Conservation (phyloP, 2,329 filamentous ascomycete species). For the Cadophora sp. region DNA sequence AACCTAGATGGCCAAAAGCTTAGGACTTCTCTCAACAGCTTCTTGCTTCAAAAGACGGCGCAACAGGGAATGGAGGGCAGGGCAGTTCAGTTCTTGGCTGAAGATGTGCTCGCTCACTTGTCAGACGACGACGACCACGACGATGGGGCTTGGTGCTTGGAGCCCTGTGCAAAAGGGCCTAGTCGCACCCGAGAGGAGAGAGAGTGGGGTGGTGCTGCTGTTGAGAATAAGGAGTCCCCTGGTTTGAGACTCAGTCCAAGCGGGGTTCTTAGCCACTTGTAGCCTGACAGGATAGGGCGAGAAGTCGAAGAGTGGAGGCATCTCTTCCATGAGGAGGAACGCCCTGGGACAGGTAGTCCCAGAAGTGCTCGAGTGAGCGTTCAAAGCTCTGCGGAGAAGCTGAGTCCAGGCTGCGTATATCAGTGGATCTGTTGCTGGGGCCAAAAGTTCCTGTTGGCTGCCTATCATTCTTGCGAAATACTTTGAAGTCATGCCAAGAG, state of each 20-base stretch:
- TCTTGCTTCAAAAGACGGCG: too few species aligned
- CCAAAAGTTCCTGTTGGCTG: not conserved
- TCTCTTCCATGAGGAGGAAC: not conserved
- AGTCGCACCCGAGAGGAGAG: not conserved
- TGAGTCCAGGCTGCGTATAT: conserved; percentile 5
- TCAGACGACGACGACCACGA: not conserved
- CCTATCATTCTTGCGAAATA: not conserved
- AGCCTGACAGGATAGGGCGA: not conserved
- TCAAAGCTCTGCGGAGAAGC: not conserved
- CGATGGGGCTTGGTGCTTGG: not conserved
- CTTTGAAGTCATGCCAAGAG: not conserved
- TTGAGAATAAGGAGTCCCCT: not conserved
- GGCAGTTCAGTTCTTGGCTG: too few species aligned
- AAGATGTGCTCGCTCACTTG: too few species aligned
- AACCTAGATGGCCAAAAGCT: too few species aligned
- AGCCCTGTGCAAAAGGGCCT: not conserved
- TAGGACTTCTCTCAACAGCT: too few species aligned
- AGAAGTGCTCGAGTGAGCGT: not conserved
- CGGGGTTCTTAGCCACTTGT: not conserved
- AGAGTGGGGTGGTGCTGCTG: not conserved
- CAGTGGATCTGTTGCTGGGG: not conserved
- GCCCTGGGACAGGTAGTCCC: not conserved
- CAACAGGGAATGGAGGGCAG: too few species aligned
- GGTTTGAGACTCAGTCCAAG: not conserved
- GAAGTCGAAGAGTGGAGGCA: not conserved